Conservation (phyloP, 805 yeast species). For the Metschnikowia gruessii region DNA sequence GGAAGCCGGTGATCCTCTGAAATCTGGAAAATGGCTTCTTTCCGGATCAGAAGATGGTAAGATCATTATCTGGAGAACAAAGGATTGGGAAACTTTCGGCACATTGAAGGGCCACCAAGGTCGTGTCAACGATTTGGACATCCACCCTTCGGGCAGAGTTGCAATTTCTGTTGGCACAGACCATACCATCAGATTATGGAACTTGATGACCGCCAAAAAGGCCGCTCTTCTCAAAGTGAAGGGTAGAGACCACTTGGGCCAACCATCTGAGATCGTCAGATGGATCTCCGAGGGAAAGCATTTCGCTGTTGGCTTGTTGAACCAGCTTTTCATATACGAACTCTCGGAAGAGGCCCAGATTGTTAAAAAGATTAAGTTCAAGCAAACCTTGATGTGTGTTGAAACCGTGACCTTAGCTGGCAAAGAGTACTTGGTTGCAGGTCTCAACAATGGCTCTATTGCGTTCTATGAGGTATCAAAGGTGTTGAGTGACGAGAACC, state of each 20-base stretch:
- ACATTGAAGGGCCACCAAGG: slow-evolving; percentile 85
- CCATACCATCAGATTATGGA: slow-evolving; percentile 85
- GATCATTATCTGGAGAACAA: slow-evolving; percentile 88
- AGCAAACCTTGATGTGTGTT: slow-evolving; percentile 64
- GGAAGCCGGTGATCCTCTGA: slow-evolving; percentile 23
- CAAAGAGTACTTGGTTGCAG: slow-evolving; percentile 58
- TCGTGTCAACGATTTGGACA: slow-evolving; percentile 78
- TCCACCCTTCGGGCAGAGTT: slow-evolving; percentile 86
- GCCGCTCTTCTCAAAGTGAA: slow-evolving; percentile 79
- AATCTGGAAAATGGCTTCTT: slow-evolving; percentile 82
- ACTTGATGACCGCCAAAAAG: slow-evolving; percentile 92
- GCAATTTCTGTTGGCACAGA: slow-evolving; percentile 90
- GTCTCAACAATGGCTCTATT: slow-evolving; percentile 70
- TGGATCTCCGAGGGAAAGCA: slow-evolving; percentile 69
- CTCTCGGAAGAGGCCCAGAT: slow-evolving; percentile 58
- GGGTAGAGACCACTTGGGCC: slow-evolving; percentile 64
- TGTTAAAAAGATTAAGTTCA: slow-evolving; percentile 49
- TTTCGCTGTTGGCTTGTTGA: slow-evolving; percentile 73
- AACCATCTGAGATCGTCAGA: slow-evolving; percentile 59
- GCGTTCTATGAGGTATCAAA: slow-evolving; percentile 47
- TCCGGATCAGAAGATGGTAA: slow-evolving; percentile 91
- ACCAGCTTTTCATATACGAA: slow-evolving; percentile 61
- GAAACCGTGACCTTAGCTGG: slow-evolving; percentile 48
- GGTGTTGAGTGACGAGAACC: slow-evolving; percentile 13
- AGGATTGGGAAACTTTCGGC: slow-evolving; percentile 94